Evolutionary conservation across 2,329 filamentous ascomycete genomes (phyloP), one percentile per base, ranked within the genome.

Genomic region (Beauveria medogensis): DNA sequence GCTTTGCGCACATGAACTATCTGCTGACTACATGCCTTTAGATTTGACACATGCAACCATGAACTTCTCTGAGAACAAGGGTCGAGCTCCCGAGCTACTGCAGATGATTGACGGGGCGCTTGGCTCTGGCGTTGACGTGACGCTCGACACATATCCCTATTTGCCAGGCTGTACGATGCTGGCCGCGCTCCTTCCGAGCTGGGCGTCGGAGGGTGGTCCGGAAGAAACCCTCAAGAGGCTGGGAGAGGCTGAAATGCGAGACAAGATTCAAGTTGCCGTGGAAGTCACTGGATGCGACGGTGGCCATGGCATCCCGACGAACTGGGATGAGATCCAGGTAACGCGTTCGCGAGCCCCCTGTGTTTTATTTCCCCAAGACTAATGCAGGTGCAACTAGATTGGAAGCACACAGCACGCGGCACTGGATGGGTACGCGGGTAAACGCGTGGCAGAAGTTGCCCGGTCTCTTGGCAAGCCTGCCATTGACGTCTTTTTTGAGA

Each of bases 291-390:
- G 66, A 3, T 68, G 65, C n/a, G 66, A 68, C 20, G 65, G 66
- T 16, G 66, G 66, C 0, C 66, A 68, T n/a, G 66, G 66, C n/a
- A 68, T 68, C 34, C 66, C 66, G 6, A 68, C 66, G 9, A 68
- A 67, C 51, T 68, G 66, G 66, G 66, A 67, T 16, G 66, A 67
- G 43, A 68, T 68, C 30, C 66, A 68, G 54, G 65, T 66, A 41
- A 26, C 10, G 12, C 34, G 10, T 16, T 37, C 14, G 3, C 34
- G 3, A n/a, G 59, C 7, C 5, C 16, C 6, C 9, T 18, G 24
- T 14, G 18, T 2, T 6, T 51, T 20, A 0, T 8, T 51, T 9
- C 8, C 10, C 5, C 6, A 7, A 41, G 3, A 10, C 55, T 57
- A 5, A 57, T 41, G 5, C 16, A 47, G 3, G 6, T 4, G 5